A percentile compares a stretch with the other conserved stretches of the same genome.
phyloP scores from a whole-genome alignment of 257 asterid species.

The Ballota nigra region DNA sequence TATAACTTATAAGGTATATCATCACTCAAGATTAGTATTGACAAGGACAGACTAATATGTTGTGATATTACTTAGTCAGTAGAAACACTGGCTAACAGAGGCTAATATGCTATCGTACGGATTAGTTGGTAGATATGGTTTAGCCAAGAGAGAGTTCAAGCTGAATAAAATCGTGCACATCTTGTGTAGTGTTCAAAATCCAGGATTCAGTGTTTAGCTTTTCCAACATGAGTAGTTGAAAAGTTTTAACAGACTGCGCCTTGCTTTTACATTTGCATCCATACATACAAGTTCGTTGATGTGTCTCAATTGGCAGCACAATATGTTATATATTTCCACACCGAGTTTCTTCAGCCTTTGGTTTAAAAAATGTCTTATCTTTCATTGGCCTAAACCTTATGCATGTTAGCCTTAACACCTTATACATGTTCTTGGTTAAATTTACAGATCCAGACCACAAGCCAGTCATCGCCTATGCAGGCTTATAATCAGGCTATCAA shows the following conservation, averaged over 20 bases:
- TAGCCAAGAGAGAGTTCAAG: neutral
- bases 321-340: too few relatives aligned
- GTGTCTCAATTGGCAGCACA: neutral
- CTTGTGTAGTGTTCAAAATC: neutral
- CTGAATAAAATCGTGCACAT: too few relatives aligned
- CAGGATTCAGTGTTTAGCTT: neutral
- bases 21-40: too few relatives aligned
- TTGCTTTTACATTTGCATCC: neutral
- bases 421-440: too few relatives aligned
- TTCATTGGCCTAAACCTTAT: neutral
- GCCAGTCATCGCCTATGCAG: slow-evolving; percentile 99
- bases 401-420: too few relatives aligned
- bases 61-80: neutral
- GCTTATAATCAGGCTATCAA: slow-evolving; percentile 97
- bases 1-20: too few relatives aligned
- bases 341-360: neutral
- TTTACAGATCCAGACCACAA: slow-evolving; percentile 82
- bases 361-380: neutral
- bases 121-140: neutral
- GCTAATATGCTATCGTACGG: neutral
- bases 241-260: neutral
- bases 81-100: too few relatives aligned
- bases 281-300: slow-evolving; percentile 2
- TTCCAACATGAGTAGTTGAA: neutral
- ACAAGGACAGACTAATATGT: neutral